Evolutionary conservation across 1,139 yeast species (phyloP).

Genomic region (Pichia terricola): DNA sequence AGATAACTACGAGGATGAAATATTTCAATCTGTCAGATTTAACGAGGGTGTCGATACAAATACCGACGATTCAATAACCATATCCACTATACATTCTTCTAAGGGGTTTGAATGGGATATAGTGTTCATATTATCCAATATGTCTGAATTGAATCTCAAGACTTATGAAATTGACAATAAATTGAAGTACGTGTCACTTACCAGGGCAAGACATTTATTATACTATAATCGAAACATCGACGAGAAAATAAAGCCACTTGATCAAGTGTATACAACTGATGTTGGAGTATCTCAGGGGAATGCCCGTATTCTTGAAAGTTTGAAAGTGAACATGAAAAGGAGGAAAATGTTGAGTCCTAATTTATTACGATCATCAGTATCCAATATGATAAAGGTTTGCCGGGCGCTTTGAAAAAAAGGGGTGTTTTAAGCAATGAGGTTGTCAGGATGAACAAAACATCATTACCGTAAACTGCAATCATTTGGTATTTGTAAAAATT

Average conservation of each 20-base stretch:
- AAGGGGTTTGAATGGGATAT: slow-evolving; percentile 67
- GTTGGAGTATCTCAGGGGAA: neutral
- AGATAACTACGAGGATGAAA: slow-evolving; percentile 24
- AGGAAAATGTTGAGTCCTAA: neutral
- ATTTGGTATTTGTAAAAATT: too few relatives aligned
- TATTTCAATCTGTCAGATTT: slow-evolving; percentile 2
- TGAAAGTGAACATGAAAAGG: neutral
- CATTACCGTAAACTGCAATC: too few relatives aligned
- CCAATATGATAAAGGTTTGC: too few relatives aligned
- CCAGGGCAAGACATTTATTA: slow-evolving; percentile 49
- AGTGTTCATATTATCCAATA: slow-evolving; percentile 36
- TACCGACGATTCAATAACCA: slow-evolving; percentile 27
- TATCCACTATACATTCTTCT: slow-evolving; percentile 62
- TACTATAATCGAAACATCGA: slow-evolving; percentile 28
- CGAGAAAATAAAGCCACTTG: too few relatives aligned
- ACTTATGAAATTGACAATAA: neutral
- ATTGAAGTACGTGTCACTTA: slow-evolving; percentile 48
- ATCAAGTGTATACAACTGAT: too few relatives aligned
- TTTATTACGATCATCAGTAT: too few relatives aligned
- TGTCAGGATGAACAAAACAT: too few relatives aligned
- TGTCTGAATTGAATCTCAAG: neutral
- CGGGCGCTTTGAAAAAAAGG: too few relatives aligned
- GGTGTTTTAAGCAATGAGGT: too few relatives aligned
- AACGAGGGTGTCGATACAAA: slow-evolving; percentile 15
- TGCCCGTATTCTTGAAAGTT: neutral